Base-by-base conservation (phyloP, 257 asterid genomes). In the Rhazya stricta region DNA sequence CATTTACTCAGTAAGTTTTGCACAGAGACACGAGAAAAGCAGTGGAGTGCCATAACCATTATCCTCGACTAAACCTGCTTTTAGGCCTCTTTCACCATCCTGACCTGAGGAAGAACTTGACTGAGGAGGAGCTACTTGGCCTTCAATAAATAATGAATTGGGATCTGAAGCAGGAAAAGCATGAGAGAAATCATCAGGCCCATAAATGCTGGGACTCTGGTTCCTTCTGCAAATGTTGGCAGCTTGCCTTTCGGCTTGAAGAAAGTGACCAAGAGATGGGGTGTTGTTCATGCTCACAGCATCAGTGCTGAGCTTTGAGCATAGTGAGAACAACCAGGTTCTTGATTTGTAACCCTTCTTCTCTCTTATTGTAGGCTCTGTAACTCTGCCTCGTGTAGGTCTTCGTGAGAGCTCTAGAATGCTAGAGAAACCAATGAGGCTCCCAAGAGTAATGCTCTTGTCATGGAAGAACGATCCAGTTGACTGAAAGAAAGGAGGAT, bases 381-480 rank as follows among this genome's bases (percentile, higher is more conserved):
- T 2, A 7, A 58, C 54, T 81, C 91, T 76, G 74, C 91, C 86
- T 63, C 89, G 80, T 4, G 80, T 85, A 8, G 97, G 88, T 80
- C 92, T 86, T 74, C 91, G 65, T 0, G 93, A 87, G 23, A 89
- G 87, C 80, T 89, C 90, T 25, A 89, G 79, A 66, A 89, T 86
- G 87, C 75, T 85, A 46, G 96, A 86, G 50, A 91, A 89, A 13
- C 95, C 95, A 9, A 89, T 87, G 58, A 91, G 90, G 84, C 84
- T 87, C 0, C 96, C 96, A 0, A 91, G 83, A 11, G 95, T 89
- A 51, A 86, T 86, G 78, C 95, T 87, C 79, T 80, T 89, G 80
- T 89, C 93, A 37, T 75, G 95, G 75, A 91, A 91, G 86, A 91
- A 87, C 9, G 96, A 86, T 73, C 93, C 88, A 0, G 96, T 89